Evolutionary conservation across 192 early-diverging fungal genomes (phyloP), one percentile per base, ranked within the genome.

Genomic region (Backusella tuberculispora): DNA sequence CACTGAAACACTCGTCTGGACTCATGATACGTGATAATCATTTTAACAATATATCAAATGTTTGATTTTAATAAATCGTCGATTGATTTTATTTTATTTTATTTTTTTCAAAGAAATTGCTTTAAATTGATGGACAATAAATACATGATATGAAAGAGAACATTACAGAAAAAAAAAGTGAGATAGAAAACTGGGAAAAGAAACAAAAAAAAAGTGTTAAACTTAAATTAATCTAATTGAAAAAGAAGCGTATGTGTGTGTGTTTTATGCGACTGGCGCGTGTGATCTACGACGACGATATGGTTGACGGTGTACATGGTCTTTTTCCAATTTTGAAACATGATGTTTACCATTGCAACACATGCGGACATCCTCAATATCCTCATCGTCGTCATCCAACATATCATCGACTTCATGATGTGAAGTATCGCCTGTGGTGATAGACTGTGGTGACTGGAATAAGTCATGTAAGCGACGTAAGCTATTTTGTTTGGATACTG

Each of bases 301-400:
- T 4, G 43, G 19, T 5, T 69, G 76, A 38, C 71, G 78, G 63
- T 77, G 74, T 4, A n/a, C 4, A 64, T 75, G 74, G 43, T 70
- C 45, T 45, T 79, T 78, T 48, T 83, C 81, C 5, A 83, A 46
- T 14, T 74, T 72, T 8, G 75, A 73, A 5, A 83, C 71, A 72
- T 83, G 71, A 53, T 83, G 81, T 42, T 78, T 83, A 15, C 81
- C 81, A 74, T 83, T 71, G 43, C 81, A 83, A n/a, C 81, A 83
- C 66, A 76, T 70, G 21, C 81, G 71, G 0, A 83, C 78, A 63
- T 83, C 72, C 53, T 83, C 81, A n/a, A 83, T 43, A 9, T 71
- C 78, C 42, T 78, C 80, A 12, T 79, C 75, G 6, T 70, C 65
- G 15, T 83, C 81, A 40, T 72, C 72, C 5, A 7, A 15, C 3